Evolutionary conservation across 2,329 filamentous ascomycete genomes (phyloP), one percentile per base, ranked within the genome.

Genomic region (Alternaria conjuncta): DNA sequence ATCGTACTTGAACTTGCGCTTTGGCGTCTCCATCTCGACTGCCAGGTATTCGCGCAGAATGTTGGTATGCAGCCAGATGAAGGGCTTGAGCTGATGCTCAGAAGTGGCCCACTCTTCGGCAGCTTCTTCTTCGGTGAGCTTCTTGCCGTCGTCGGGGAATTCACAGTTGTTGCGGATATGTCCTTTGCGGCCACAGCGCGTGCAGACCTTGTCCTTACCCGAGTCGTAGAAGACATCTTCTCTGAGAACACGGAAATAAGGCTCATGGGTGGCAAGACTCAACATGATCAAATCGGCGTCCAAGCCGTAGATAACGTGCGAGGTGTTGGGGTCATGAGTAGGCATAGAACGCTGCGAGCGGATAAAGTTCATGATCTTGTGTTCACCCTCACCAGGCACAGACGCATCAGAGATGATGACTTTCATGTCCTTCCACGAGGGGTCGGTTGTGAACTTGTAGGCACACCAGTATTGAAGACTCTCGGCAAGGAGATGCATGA

Each of bases 251-350:
- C 94, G 91, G 81, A 99, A 99, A 82, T 98, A 91, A 58, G 96
- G 96, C 79, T 99, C 96, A 81, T 99, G 96, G 15, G 96, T 99
- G 25, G 92, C 96, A 71, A 99, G 88, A 64, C 95, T 96, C 77
- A 99, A 85, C 96, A 99, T 99, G 82, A 99, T 99, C 70, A 99
- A 85, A 86, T 99, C 96, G 64, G 96, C 96, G 84, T 99, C 96
- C 77, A 99, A 86, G 54, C 96, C 96, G 78, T 99, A 99, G 66
- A 99, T 97, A 74, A 99, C 96, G 82, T 99, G 96, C 65, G 92
- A 92, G 21, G 96, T 98, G 79, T 99, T 98, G 23, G 96, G 96
- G 75, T 99, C 91, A 80, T 99, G 94, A 68, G 96, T 91, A 6
- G 94, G 91, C 57, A 93, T 96, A 54, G 92, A 89, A 74, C 96